Evolutionary conservation across 768 basidiomycete species (phyloP).

Genomic region (Amyloporia xantha): DNA sequence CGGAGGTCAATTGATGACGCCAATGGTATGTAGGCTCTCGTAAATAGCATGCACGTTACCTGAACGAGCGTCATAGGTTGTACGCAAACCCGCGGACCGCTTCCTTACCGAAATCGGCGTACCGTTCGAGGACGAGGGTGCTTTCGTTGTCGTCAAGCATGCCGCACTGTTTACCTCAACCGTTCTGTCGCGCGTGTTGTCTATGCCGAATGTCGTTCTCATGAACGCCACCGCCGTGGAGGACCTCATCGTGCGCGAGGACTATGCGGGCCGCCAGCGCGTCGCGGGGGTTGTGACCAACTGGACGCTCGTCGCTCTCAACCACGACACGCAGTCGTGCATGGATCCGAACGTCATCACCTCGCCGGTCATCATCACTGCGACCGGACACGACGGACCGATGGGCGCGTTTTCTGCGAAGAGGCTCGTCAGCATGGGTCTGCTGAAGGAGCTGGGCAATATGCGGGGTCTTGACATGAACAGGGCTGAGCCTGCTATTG

Average conservation of each 20-base stretch:
- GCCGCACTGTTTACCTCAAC: slow-evolving; percentile 79
- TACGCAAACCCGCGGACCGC: slow-evolving; percentile 69
- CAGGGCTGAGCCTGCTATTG: slow-evolving; percentile 75
- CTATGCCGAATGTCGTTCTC: slow-evolving; percentile 63
- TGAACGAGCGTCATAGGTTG: slow-evolving; percentile 37
- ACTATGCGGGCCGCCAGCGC: slow-evolving; percentile 35
- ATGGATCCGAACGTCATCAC: slow-evolving; percentile 74
- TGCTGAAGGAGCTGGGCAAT: slow-evolving; percentile 68
- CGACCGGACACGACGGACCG: slow-evolving; percentile 72
- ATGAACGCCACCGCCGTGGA: slow-evolving; percentile 81
- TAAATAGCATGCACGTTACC: neutral
- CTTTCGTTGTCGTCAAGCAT: slow-evolving; percentile 76
- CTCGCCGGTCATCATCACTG: slow-evolving; percentile 66
- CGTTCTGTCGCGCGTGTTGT: slow-evolving; percentile 61
- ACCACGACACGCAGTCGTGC: slow-evolving; percentile 69
- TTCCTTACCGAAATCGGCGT: slow-evolving; percentile 68
- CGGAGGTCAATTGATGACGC: slow-evolving; percentile 72
- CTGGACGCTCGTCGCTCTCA: slow-evolving; percentile 44
- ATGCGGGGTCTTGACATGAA: slow-evolving; percentile 81
- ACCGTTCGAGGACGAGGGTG: slow-evolving; percentile 71
- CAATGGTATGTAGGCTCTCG: slow-evolving; percentile 45
- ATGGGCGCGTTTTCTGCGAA: slow-evolving; percentile 83
- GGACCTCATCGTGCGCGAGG: slow-evolving; percentile 65
- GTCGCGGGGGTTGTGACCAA: slow-evolving; percentile 50
- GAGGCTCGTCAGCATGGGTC: slow-evolving; percentile 67